These are phyloP conservation scores for Stagonosporopsis rhizophila DNA, from an alignment of 2,329 filamentous ascomycete species.

Conservation along the genomic window DNA sequence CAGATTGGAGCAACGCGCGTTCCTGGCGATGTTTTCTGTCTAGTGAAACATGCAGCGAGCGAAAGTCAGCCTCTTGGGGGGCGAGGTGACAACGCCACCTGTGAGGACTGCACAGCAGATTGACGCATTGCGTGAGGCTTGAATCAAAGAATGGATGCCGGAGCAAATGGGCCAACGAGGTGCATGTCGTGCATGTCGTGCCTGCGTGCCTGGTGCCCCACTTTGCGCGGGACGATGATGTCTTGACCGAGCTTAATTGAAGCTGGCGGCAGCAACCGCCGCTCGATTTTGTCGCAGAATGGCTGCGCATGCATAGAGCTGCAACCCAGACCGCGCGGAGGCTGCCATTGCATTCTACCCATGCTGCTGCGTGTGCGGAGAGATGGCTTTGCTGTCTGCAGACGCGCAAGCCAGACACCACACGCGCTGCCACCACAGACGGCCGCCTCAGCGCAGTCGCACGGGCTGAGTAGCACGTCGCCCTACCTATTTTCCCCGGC, in stretches of 20 bases:
- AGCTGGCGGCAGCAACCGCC: constrained; percentile 8
- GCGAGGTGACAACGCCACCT: constrained; percentile 14
- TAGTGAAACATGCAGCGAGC: constrained; percentile 18
- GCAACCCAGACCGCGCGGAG: constrained; percentile 23
- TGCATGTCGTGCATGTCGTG: neutral
- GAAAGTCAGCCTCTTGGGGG: constrained; percentile 2
- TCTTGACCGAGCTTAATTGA: constrained; percentile 12
- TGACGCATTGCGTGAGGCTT: neutral
- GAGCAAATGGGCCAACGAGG: neutral
- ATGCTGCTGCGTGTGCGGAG: constrained; percentile 43
- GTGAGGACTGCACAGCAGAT: neutral
- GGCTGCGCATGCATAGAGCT: constrained; percentile 23
- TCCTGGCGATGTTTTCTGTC: constrained; percentile 5
- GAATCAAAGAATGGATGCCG: neutral
- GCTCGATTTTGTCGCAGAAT: constrained; percentile 8
- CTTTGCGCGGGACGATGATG: constrained; percentile 14
- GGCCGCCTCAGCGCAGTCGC: constrained; percentile 29
- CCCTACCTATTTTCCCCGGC: constrained; percentile 5
- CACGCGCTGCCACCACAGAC: constrained; percentile 25
- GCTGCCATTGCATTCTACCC: constrained; percentile 17
- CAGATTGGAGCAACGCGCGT: constrained; percentile 14
- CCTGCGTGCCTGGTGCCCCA: constrained; percentile 4
- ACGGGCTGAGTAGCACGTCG: constrained; percentile 20
- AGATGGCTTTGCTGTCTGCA: constrained; percentile 44
- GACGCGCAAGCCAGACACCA: constrained; percentile 31